Conservation (phyloP, 768 basidiomycete species). For the Calocera viscosa region DNA sequence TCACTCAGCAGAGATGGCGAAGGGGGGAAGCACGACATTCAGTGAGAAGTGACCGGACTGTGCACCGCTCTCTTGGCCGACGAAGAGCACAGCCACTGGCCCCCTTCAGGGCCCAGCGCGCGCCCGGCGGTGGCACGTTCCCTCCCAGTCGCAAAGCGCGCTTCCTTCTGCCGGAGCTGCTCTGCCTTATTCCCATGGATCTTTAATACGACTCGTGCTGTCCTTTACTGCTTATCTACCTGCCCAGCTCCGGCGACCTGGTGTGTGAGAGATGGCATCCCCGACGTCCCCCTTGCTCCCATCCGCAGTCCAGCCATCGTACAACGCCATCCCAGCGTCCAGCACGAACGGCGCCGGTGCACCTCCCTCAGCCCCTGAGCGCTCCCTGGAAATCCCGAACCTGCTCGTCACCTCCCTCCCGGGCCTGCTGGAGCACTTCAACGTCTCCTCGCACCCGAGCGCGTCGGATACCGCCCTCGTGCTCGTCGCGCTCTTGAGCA, state of each 20-base stretch:
- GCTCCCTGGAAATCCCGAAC: not conserved
- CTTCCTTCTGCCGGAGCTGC: not conserved
- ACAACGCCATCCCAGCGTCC: not conserved
- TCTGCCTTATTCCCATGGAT: not conserved
- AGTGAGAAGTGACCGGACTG: not conserved
- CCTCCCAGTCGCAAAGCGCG: not conserved
- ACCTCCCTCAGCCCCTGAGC: not conserved
- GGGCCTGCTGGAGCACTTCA: not conserved
- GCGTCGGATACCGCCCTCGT: not conserved
- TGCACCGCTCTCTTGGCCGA: conserved; percentile 5
- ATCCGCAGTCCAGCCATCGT: not conserved
- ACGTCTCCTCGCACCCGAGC: not conserved
- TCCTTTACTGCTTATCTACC: not conserved
- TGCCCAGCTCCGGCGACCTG: not conserved
- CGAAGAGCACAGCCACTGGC: not conserved
- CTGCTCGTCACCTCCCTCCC: not conserved
- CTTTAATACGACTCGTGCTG: not conserved
- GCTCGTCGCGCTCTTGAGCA: not conserved
- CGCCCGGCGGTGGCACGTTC: not conserved
- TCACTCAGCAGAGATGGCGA: not conserved
- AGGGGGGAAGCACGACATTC: not conserved
- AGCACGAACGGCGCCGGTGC: not conserved
- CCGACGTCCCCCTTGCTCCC: not conserved
- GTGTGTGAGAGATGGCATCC: not conserved
- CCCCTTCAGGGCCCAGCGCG: not conserved